Evolutionary conservation across 2,329 filamentous ascomycete species (phyloP).

Genomic region (Trichoderma koningiopsis): DNA sequence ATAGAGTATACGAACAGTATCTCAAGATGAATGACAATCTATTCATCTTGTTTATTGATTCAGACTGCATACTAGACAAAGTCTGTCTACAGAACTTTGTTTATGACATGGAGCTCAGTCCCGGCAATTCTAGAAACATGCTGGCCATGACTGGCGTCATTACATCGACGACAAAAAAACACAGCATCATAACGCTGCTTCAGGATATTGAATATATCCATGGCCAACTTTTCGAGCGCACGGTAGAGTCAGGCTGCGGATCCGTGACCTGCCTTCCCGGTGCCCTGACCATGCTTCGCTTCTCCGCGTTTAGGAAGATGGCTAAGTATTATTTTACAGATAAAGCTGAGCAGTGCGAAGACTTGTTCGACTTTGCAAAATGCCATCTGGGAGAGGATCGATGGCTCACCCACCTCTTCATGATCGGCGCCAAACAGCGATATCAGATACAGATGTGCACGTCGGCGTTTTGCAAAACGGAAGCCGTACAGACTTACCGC

Average conservation of each 20-base stretch:
- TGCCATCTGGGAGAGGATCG: constrained; percentile 93
- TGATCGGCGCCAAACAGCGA: constrained; percentile 91
- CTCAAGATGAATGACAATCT: constrained; percentile 85
- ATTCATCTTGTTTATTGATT: constrained; percentile 96
- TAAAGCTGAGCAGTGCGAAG: constrained; percentile 91
- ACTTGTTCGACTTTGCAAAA: constrained; percentile 96
- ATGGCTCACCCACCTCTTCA: constrained; percentile 97
- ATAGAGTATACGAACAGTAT: constrained; percentile 88
- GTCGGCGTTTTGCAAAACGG: constrained; percentile 96
- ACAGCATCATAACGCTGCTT: constrained; percentile 85
- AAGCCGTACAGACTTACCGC: constrained; percentile 85
- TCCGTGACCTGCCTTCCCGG: constrained; percentile 93
- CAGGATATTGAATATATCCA: constrained; percentile 99
- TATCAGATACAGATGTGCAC: constrained; percentile 99
- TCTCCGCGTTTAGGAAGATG: constrained; percentile 95
- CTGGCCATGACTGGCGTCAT: constrained; percentile 97
- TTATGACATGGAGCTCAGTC: constrained; percentile 97
- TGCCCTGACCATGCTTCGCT: constrained; percentile 91
- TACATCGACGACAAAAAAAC: constrained; percentile 86
- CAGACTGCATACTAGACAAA: constrained; percentile 89
- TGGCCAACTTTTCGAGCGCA: constrained; percentile 92
- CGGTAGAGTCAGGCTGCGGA: constrained; percentile 91
- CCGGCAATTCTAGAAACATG: constrained; percentile 89
- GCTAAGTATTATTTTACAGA: constrained; percentile 98
- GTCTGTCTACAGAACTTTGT: constrained; percentile 96